Percentiles rank a stretch among this genome's conserved stretches.
These are phyloP conservation scores for Pulveroboletus sp. DNA, from an alignment of 768 basidiomycete species.

Conservation along the genomic window DNA sequence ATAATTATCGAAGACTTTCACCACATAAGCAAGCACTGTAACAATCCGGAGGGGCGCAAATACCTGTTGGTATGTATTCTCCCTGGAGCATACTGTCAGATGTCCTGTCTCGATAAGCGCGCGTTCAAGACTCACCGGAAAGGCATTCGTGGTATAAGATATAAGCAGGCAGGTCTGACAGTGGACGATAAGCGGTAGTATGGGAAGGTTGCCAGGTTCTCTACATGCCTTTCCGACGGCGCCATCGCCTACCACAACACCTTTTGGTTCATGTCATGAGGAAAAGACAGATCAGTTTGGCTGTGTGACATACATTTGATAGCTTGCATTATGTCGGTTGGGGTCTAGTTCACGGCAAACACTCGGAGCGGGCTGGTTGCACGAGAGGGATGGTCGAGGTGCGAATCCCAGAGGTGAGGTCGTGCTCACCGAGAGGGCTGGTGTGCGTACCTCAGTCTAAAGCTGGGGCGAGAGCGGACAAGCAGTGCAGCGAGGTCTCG, in stretches of 20 bases:
- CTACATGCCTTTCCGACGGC: slow-evolving; percentile 90
- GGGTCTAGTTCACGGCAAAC: slow-evolving; percentile 13
- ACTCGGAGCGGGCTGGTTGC: slow-evolving; percentile 10
- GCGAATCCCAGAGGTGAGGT: slow-evolving; percentile 10
- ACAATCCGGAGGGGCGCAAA: slow-evolving; percentile 13
- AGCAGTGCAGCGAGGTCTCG: slow-evolving; percentile 6
- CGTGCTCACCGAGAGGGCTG: neutral
- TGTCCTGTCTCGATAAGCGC: slow-evolving; percentile 9
- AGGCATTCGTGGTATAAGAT: slow-evolving; percentile 98
- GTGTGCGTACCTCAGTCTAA: slow-evolving; percentile 5
- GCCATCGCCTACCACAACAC: slow-evolving; percentile 98
- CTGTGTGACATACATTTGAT: slow-evolving; percentile 73
- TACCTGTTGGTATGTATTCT: slow-evolving; percentile 96
- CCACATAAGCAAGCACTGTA: slow-evolving; percentile 9
- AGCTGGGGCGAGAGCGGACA: neutral
- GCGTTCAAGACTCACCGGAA: slow-evolving; percentile 62
- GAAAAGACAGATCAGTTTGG: slow-evolving; percentile 19
- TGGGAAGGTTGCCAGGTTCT: slow-evolving; percentile 3
- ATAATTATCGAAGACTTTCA: slow-evolving; percentile 94
- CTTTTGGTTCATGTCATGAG: slow-evolving; percentile 43
- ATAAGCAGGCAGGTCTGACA: slow-evolving; percentile 94
- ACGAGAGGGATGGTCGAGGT: slow-evolving; percentile 17
- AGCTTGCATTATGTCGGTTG: slow-evolving; percentile 64
- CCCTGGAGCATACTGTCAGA: slow-evolving; percentile 50
- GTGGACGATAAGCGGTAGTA: slow-evolving; percentile 11